These are phyloP conservation scores for Avena sativa DNA, from an alignment of 176 grass and related monocot species.

Conservation along the genomic window DNA sequence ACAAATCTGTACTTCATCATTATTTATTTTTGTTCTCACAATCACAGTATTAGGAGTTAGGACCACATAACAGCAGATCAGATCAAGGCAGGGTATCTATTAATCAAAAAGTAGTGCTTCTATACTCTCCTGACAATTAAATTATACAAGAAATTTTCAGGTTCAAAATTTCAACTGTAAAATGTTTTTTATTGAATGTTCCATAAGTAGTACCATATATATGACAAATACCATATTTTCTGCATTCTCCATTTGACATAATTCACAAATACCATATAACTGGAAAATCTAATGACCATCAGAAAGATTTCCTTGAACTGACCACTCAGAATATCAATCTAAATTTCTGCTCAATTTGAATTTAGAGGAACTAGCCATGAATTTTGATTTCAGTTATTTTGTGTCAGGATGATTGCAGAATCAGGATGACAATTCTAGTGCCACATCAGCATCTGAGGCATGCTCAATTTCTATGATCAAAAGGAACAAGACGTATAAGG, in stretches of 20 bases:
- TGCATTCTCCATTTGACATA: background rate
- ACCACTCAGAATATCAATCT: background rate
- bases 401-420: background rate
- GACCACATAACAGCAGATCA: constrained; percentile 21
- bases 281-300: background rate
- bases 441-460: background rate
- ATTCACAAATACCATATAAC: background rate
- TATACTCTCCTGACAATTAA: constrained; percentile 14
- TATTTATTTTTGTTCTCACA: background rate
- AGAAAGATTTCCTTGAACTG: background rate
- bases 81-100: background rate
- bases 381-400: constrained; percentile 12
- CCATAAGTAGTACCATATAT: background rate
- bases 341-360: constrained; percentile 33
- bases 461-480: background rate
- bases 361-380: background rate
- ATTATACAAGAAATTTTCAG: constrained; percentile 14
- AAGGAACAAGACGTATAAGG: background rate
- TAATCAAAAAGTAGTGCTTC: constrained; percentile 12
- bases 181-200: background rate
- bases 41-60: constrained; percentile 25
- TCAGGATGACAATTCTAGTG: constrained; percentile 1
- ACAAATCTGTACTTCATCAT: background rate
- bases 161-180: background rate
- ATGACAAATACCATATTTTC: constrained; percentile 4